phyloP scores from a whole-genome alignment of 169 alveolate genomes.

The Cryptosporidium sp. region DNA sequence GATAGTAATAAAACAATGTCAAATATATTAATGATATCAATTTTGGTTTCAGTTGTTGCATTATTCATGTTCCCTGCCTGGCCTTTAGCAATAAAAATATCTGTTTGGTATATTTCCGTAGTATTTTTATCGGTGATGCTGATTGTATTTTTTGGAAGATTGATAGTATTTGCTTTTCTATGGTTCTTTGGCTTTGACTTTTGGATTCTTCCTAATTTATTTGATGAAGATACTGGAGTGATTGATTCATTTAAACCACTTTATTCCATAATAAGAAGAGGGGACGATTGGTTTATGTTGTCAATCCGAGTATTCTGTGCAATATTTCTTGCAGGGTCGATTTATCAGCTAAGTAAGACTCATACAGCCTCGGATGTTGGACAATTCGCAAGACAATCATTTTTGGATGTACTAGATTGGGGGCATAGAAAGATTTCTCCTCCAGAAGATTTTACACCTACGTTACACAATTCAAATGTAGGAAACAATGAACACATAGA shows the following conservation, averaged over 20 bases:
- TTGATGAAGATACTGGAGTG: slow-evolving; percentile 89
- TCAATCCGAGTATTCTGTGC: slow-evolving; percentile 84
- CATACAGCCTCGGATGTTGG: slow-evolving; percentile 84
- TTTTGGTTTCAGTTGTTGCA: slow-evolving; percentile 81
- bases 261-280: slow-evolving; percentile 81
- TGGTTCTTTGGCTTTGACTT: slow-evolving; percentile 89
- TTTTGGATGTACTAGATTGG: slow-evolving; percentile 87
- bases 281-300: slow-evolving; percentile 81
- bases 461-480: slow-evolving; percentile 10
- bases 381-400: slow-evolving; percentile 87
- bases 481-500: neutral
- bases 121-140: slow-evolving; percentile 83
- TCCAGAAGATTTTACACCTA: slow-evolving; percentile 61
- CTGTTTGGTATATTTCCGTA: slow-evolving; percentile 87
- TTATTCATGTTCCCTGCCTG: slow-evolving; percentile 89
- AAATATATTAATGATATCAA: slow-evolving; percentile 81
- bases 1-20: slow-evolving; percentile 86
- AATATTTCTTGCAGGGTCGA: slow-evolving; percentile 84
- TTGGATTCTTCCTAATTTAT: slow-evolving; percentile 88
- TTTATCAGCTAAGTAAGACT: slow-evolving; percentile 86
- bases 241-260: slow-evolving; percentile 88
- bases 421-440: slow-evolving; percentile 83
- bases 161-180: slow-evolving; percentile 80
- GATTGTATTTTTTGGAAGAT: slow-evolving; percentile 80
- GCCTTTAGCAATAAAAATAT: slow-evolving; percentile 86